phyloP scores from a whole-genome alignment of 2,329 filamentous ascomycete species.

The Scorias spongiosa region DNA sequence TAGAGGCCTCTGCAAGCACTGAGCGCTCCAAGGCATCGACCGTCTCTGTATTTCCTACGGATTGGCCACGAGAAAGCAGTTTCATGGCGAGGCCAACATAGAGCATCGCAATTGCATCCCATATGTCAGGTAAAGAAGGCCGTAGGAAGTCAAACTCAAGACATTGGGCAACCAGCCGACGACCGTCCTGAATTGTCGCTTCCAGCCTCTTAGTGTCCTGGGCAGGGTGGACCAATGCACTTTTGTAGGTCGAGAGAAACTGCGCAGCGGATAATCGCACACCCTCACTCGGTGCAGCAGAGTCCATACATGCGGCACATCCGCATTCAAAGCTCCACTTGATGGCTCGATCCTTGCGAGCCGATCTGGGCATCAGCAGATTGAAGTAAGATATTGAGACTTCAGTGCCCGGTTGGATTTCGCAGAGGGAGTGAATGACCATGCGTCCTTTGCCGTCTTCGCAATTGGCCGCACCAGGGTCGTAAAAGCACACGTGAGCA shows the following conservation, averaged over 20 bases:
- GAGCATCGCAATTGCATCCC: conserved; percentile 8
- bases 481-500: conserved; percentile 12
- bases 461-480: not conserved
- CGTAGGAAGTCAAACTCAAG: conserved; percentile 2
- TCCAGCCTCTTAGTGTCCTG: conserved; percentile 4
- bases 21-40: conserved; percentile 5
- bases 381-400: conserved; percentile 11
- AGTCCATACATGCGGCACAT: conserved; percentile 8
- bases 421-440: conserved; percentile 8
- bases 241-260: conserved; percentile 4
- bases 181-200: conserved; percentile 2
- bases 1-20: conserved; percentile 6
- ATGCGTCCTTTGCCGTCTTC: conserved; percentile 4
- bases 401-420: conserved; percentile 7
- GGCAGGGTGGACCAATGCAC: conserved; percentile 1
- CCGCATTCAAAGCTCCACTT: conserved; percentile 11
- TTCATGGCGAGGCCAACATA: conserved; percentile 3
- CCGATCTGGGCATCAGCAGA: conserved; percentile 7
- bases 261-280: conserved; percentile 4
- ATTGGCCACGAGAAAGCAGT: conserved; percentile 3
- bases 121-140: conserved; percentile 9
- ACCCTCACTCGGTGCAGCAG: not conserved
- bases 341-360: conserved; percentile 6
- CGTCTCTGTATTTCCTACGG: conserved; percentile 4
- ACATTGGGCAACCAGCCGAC: conserved; percentile 1